phyloP scores from a whole-genome alignment of 345 rosid genomes.

The Raphanus raphanistrum region DNA sequence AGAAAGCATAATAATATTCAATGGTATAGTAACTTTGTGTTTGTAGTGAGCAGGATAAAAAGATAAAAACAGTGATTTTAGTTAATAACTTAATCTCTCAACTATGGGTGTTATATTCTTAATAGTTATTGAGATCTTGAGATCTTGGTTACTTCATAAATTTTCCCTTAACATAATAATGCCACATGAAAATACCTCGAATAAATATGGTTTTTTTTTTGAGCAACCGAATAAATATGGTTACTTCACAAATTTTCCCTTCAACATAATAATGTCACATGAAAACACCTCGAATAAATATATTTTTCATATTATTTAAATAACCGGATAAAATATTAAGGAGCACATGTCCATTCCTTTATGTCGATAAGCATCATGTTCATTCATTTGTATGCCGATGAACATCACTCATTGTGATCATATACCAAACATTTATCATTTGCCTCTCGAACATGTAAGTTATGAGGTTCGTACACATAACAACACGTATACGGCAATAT shows the following conservation, averaged over 20 bases:
- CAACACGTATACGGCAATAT: conserved; percentile 16
- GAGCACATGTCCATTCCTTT: conserved; percentile 30
- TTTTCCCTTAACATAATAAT: not conserved
- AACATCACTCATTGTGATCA: not conserved
- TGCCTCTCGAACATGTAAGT: conserved; percentile 15
- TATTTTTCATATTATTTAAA: not conserved
- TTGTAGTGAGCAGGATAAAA: no score
- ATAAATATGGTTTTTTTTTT: no score
- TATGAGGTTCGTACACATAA: not conserved
- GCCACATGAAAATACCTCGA: conserved; percentile 15
- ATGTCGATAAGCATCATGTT: conserved; percentile 27
- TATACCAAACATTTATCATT: conserved; percentile 31
- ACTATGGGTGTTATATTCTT: no score
- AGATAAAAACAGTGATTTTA: no score
- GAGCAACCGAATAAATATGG: no score
- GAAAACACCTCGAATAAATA: not conserved
- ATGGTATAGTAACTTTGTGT: no score
- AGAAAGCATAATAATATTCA: no score
- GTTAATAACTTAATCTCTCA: no score
- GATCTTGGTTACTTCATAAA: no score
- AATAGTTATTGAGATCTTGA: no score
- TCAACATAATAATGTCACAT: no score
- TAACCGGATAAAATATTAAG: conserved; percentile 4
- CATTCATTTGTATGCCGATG: conserved; percentile 22
- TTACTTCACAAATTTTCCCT: no score